These are phyloP conservation scores for Zymoseptoria ardabiliae DNA, from an alignment of 2,329 filamentous ascomycete species.

Conservation along the genomic window DNA sequence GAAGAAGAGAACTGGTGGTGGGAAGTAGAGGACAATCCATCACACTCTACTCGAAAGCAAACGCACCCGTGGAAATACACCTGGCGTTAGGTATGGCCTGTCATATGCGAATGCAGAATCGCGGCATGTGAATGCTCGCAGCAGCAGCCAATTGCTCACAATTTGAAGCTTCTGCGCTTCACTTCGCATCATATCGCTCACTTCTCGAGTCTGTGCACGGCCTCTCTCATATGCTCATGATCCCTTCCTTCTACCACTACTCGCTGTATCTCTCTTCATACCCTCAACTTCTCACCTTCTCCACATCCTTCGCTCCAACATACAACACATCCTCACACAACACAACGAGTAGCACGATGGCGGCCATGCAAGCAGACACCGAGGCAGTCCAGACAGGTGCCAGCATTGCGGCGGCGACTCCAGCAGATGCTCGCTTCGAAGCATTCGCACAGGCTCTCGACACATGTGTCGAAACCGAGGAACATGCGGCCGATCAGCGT, in stretches of 20 bases:
- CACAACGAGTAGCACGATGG: no score
- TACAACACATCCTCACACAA: background rate
- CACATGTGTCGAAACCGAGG: no score
- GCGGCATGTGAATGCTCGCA: background rate
- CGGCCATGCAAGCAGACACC: no score
- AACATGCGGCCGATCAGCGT: no score
- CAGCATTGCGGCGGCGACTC: no score
- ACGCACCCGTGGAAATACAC: background rate
- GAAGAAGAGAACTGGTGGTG: slow-evolving; percentile 21
- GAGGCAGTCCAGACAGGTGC: no score
- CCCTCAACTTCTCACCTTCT: background rate
- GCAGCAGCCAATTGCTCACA: background rate
- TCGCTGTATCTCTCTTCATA: background rate
- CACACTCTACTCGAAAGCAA: background rate
- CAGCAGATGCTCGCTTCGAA: no score
- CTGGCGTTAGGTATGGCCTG: no score
- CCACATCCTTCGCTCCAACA: background rate
- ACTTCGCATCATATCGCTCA: background rate
- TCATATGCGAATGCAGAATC: background rate
- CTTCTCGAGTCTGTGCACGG: background rate
- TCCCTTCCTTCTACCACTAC: background rate
- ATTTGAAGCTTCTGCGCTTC: background rate
- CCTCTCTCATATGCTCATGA: background rate
- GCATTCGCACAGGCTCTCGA: no score
- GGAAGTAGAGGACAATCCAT: background rate